Evolutionary conservation across 108 stramenopile genomes (phyloP).

Genomic region (Cylindrotheca closterium): DNA sequence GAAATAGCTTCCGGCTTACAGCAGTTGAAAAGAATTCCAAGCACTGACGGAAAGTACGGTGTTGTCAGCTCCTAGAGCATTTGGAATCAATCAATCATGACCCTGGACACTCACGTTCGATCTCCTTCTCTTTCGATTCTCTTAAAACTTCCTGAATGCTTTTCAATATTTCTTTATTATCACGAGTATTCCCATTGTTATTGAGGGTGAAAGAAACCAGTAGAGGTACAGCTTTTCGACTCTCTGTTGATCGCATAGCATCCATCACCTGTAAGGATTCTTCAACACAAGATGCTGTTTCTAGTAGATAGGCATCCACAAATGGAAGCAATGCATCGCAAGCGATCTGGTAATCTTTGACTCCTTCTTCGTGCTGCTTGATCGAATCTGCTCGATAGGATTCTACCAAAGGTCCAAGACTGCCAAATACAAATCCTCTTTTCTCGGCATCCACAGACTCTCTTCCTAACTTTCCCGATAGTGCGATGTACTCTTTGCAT

Average conservation of each 20-base stretch:
- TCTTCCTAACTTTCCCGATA: slow-evolving; percentile 62
- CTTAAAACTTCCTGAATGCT: slow-evolving; percentile 40
- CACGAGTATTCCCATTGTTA: slow-evolving; percentile 52
- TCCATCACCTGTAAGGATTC: slow-evolving; percentile 73
- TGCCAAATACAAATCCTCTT: slow-evolving; percentile 55
- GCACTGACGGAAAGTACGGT: slow-evolving; percentile 24
- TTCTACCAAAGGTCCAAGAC: slow-evolving; percentile 75
- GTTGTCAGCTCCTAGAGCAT: no score
- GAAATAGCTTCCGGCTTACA: slow-evolving; percentile 79
- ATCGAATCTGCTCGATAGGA: slow-evolving; percentile 78
- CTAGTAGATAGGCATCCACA: slow-evolving; percentile 73
- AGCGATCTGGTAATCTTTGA: slow-evolving; percentile 41
- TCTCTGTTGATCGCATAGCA: slow-evolving; percentile 30
- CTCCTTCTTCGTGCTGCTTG: slow-evolving; percentile 55
- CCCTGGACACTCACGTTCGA: slow-evolving; percentile 36
- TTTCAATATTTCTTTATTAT: slow-evolving; percentile 46
- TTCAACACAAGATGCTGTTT: slow-evolving; percentile 78
- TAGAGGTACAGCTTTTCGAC: slow-evolving; percentile 24
- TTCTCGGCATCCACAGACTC: slow-evolving; percentile 1
- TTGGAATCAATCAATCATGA: not conserved
- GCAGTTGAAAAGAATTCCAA: slow-evolving; percentile 81
- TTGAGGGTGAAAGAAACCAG: slow-evolving; percentile 74
- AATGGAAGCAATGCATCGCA: slow-evolving; percentile 50
- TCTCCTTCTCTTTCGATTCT: slow-evolving; percentile 11
- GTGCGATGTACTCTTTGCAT: slow-evolving; percentile 22